Evolutionary conservation across 306 rosid species (phyloP), one percentile per base, ranked within the genome.

Genomic region (Dalbergia cochinchinensis): DNA sequence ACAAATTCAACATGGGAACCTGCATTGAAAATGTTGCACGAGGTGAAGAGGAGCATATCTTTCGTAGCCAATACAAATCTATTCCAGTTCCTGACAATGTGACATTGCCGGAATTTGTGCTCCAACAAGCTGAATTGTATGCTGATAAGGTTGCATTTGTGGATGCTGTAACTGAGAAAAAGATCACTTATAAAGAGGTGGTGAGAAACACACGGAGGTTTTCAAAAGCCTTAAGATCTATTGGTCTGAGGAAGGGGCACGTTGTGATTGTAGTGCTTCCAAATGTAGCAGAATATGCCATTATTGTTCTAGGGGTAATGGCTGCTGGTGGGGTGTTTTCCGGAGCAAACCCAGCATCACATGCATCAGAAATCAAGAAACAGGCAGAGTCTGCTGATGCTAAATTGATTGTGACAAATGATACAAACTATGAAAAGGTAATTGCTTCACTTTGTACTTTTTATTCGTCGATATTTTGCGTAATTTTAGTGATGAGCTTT

Each of bases 241-340:
- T 95, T 18, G 97, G 99, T 53, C 39, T 95, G 58, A 90, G 85
- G 62, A 95, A 85, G 61, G 99, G 97, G 26, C 75, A 88, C 60
- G 98, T 93, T 62, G 96, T 91, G 53, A 70, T 93, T 55, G 99
- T 91, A 2, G 92, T 91, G 14, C 93, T 95, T 62, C 99, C 99
- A 12, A 95, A 95, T 82, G 86, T 92, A 0, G 91, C 87, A 0
- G 98, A 93, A 82, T 95, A 93, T 67, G 95, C 89, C n/a, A 80
- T 90, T 51, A 75, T 91, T 77, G 96, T 90, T 63, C 78, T 95
- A 37, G 98, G 99, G 26, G 90, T 95, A 14, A 95, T 95, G 99
- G 86, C 84, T 11, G 87, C 88, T 58, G 99, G 99, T 11, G 97
- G 87, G 1, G 97, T 95, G 55, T 95, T 95, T 50, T 95, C 98